Percentiles rank a stretch among this genome's conserved stretches.
Conservation (phyloP, 2,329 filamentous ascomycete species). For the Fusarium xyrophilum region DNA sequence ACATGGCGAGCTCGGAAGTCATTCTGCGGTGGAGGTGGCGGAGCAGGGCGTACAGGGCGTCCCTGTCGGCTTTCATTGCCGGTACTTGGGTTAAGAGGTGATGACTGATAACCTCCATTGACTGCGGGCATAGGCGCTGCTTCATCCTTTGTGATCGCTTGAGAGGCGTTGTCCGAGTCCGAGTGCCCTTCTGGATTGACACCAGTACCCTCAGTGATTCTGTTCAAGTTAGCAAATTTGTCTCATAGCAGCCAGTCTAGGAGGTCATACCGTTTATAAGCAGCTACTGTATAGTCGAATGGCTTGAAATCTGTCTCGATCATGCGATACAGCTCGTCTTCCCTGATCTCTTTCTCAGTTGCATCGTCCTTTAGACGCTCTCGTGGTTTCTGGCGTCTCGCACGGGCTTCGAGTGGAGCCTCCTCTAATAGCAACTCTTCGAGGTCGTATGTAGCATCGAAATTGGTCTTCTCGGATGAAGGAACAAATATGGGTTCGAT, state of each 20-base stretch:
- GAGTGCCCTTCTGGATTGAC: slow-evolving; percentile 20
- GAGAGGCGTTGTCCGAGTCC: slow-evolving; percentile 43
- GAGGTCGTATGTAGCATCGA: slow-evolving; percentile 96
- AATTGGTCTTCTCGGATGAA: slow-evolving; percentile 97
- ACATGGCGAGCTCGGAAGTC: slow-evolving; percentile 55
- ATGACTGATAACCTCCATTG: slow-evolving; percentile 38
- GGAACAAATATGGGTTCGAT: slow-evolving; percentile 91
- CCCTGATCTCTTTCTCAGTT: slow-evolving; percentile 90
- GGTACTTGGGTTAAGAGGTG: slow-evolving; percentile 37
- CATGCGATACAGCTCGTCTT: slow-evolving; percentile 91
- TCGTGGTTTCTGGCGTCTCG: slow-evolving; percentile 90
- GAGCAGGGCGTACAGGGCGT: slow-evolving; percentile 41
- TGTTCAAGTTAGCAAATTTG: slow-evolving; percentile 38
- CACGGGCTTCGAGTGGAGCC: slow-evolving; percentile 89
- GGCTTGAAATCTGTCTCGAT: slow-evolving; percentile 94
- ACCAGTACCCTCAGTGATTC: slow-evolving; percentile 48
- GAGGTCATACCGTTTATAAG: slow-evolving; percentile 72
- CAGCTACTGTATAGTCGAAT: slow-evolving; percentile 90
- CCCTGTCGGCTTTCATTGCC: slow-evolving; percentile 40
- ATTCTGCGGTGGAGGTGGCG: slow-evolving; percentile 57
- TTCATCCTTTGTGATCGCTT: slow-evolving; percentile 61
- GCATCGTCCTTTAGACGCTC: slow-evolving; percentile 93
- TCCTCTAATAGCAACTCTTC: slow-evolving; percentile 94
- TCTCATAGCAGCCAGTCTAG: too few relatives aligned
- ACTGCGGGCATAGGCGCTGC: slow-evolving; percentile 51